Evolutionary conservation across 2,329 filamentous ascomycete genomes (phyloP).

Genomic region (Trichoderma hamatum): DNA sequence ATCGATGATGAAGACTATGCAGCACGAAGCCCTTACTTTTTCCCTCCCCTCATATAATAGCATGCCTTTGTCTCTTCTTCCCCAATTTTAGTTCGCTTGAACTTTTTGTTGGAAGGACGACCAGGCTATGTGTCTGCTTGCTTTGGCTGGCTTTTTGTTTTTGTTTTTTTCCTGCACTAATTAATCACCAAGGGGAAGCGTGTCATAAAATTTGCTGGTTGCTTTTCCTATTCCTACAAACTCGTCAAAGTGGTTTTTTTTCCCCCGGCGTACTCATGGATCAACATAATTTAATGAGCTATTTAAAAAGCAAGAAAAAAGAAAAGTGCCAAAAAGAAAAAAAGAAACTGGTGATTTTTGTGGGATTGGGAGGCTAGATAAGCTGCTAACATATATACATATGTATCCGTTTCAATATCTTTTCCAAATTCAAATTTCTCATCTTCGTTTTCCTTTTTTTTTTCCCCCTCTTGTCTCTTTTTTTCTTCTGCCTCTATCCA

Average conservation of each 20-base stretch:
- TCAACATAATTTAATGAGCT: background rate
- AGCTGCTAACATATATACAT: background rate
- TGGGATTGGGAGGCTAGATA: background rate
- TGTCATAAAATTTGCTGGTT: background rate
- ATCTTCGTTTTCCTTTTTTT: background rate
- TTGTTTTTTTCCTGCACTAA: background rate
- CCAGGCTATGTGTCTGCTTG: background rate
- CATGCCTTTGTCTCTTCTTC: background rate
- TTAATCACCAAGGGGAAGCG: background rate
- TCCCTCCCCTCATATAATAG: background rate
- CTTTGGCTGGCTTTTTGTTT: background rate
- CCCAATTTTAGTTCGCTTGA: background rate
- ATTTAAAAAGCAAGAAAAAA: background rate
- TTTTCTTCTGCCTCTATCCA: background rate
- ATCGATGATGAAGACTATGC: constrained; percentile 14
- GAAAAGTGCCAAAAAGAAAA: background rate
- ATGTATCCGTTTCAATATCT: background rate
- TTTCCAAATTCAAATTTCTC: background rate
- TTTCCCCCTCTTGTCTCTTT: background rate
- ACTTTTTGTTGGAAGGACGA: background rate
- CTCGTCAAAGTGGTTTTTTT: background rate
- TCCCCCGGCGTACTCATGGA: background rate
- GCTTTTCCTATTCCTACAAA: background rate
- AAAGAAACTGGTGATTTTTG: background rate
- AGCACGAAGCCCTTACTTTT: constrained; percentile 1